Base-by-base conservation (phyloP, 129 eudicot genomes). In the Dittrichia graveolens region DNA sequence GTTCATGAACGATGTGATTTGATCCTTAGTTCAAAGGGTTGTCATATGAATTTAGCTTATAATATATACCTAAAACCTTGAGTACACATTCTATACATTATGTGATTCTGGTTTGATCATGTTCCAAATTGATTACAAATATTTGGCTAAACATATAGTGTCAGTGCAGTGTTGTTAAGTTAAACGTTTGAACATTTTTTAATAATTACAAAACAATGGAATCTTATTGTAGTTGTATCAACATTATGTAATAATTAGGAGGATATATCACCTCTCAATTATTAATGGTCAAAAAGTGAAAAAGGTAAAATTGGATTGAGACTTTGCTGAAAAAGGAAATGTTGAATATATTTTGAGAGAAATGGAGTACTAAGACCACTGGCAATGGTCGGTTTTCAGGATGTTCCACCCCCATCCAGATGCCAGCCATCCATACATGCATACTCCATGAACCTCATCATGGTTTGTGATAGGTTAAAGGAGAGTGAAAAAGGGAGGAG, bases 261-360 rank as follows among this genome's bases (percentile, higher is more conserved):
- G n/a, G n/a, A n/a, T n/a, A n/a, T n/a, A n/a, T n/a, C n/a, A n/a
- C n/a, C n/a, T n/a, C n/a, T n/a, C n/a, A n/a, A n/a, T n/a, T n/a
- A n/a, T n/a, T n/a, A n/a, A n/a, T n/a, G n/a, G n/a, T n/a, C n/a
- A n/a, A n/a, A n/a, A n/a, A n/a, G n/a, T n/a, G n/a, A n/a, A 42
- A 9, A 15, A 46, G 5, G 54, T 11, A 7, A 5, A 44, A 11
- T 65, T 65, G 40, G 54, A 45, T 12, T 7, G 16, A 65, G 70
- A 10, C 71, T 31, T 11, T 65, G 15, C 54, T 65, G 54, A 10
- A 53, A 19, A 16, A 65, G 54, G 53, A 62, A 62, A 39, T 14
- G 34, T 40, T 41, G 6, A 44, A 42, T 43, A 9, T 10, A 45
- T 11, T 66, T 34, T 46, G 49, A 54, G 35, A 1, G 57, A 19